A percentile compares a stretch with the other conserved stretches of the same genome.
phyloP scores from a whole-genome alignment of 768 basidiomycete species.

The Lactarius hengduanensis region DNA sequence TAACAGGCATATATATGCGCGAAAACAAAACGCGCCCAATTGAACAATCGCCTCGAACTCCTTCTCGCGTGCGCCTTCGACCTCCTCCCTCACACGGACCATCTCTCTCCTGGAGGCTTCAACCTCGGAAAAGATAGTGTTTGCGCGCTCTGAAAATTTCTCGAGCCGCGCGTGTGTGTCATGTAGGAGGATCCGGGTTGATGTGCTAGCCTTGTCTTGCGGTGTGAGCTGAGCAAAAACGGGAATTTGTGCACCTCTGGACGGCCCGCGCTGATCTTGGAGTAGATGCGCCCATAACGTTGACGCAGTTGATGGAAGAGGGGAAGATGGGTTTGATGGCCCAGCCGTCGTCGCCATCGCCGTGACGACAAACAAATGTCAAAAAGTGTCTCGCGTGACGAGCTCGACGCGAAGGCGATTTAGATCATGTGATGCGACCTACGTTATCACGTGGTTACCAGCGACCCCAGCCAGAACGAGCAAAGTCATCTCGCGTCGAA shows the following conservation, averaged over 20 bases:
- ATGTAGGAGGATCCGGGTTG: slow-evolving; percentile 68
- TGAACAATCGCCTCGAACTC: slow-evolving; percentile 55
- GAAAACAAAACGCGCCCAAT: slow-evolving; percentile 44
- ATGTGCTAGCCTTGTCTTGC: slow-evolving; percentile 63
- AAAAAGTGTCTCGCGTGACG: not conserved
- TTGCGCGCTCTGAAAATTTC: slow-evolving; percentile 58
- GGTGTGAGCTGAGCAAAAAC: slow-evolving; percentile 45
- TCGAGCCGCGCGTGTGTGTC: slow-evolving; percentile 74
- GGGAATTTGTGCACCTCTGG: slow-evolving; percentile 36
- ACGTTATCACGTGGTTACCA: not conserved
- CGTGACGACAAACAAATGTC: not conserved
- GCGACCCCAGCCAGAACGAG: not conserved
- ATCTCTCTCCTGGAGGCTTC: slow-evolving; percentile 56
- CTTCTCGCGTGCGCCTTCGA: slow-evolving; percentile 57
- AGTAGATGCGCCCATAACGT: slow-evolving; percentile 56
- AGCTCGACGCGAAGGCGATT: not conserved
- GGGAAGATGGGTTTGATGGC: slow-evolving; percentile 10
- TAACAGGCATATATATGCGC: slow-evolving; percentile 31
- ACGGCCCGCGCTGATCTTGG: slow-evolving; percentile 39
- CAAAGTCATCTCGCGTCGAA: not conserved
- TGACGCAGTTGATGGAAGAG: slow-evolving; percentile 30
- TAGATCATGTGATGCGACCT: not conserved
- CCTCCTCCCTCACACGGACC: slow-evolving; percentile 51
- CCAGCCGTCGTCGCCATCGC: slow-evolving; percentile 13
- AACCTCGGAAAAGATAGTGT: slow-evolving; percentile 49